These are phyloP conservation scores for Diaporthe helianthi DNA, from an alignment of 2,329 filamentous ascomycete genomes.

Conservation along the genomic window DNA sequence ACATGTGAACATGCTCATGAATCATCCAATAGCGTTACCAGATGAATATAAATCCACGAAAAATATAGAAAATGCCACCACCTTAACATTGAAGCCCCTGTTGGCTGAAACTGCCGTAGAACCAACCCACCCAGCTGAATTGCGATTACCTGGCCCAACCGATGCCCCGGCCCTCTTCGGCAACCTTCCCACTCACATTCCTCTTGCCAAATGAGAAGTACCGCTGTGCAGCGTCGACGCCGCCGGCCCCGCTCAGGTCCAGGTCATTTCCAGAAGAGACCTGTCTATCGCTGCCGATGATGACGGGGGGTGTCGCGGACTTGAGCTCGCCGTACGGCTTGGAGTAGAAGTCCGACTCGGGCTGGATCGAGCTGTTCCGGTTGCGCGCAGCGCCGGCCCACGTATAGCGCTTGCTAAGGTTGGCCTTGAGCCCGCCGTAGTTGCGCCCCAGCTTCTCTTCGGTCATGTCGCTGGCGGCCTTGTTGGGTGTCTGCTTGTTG, in stretches of 20 bases:
- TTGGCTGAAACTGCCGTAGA: neutral
- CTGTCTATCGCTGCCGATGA: slow-evolving; percentile 59
- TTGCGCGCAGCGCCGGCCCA: slow-evolving; percentile 38
- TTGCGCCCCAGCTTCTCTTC: slow-evolving; percentile 19
- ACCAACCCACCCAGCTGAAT: neutral
- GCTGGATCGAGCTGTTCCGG: slow-evolving; percentile 57
- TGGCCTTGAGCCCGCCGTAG: slow-evolving; percentile 21
- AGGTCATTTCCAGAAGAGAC: slow-evolving; percentile 67
- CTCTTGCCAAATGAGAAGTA: slow-evolving; percentile 52
- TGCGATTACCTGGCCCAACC: slow-evolving; percentile 5
- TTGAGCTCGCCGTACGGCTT: slow-evolving; percentile 67
- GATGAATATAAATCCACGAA: neutral
- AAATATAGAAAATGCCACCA: neutral
- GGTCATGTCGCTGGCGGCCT: slow-evolving; percentile 4
- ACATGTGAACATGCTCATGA: slow-evolving; percentile 7
- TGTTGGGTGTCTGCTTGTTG: slow-evolving; percentile 38
- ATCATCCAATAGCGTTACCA: neutral
- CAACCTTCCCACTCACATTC: slow-evolving; percentile 76
- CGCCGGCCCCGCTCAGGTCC: slow-evolving; percentile 39
- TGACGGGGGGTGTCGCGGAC: slow-evolving; percentile 59
- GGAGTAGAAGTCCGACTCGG: slow-evolving; percentile 56
- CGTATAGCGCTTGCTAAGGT: slow-evolving; percentile 29
- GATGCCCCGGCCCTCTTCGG: slow-evolving; percentile 66
- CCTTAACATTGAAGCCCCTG: no score
- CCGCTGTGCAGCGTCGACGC: slow-evolving; percentile 30